A percentile compares a stretch with the other conserved stretches of the same genome.
Conservation (phyloP, 1,284 basidiomycete species). For the Apiotrichum brassicae region DNA sequence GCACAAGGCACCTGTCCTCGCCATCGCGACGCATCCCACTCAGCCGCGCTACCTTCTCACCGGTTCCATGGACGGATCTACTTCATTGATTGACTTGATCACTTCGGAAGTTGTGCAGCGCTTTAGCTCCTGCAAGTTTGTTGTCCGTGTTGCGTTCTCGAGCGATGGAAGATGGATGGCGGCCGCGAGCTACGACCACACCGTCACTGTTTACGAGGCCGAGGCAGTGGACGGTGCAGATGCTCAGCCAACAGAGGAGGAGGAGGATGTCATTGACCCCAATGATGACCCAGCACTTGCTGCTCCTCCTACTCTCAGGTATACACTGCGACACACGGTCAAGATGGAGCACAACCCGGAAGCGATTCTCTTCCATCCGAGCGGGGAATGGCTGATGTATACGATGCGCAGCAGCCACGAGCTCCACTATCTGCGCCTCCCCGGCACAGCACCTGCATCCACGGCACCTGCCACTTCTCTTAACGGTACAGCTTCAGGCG, state of each 20-base stretch:
- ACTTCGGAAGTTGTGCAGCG: slow-evolving; percentile 35
- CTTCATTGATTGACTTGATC: slow-evolving; percentile 39
- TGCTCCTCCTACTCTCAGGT: slow-evolving; percentile 33
- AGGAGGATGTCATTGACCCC: slow-evolving; percentile 27
- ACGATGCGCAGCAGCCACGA: slow-evolving; percentile 36
- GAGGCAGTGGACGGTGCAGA: slow-evolving; percentile 9
- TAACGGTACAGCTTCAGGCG: too few species aligned
- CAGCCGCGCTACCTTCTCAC: slow-evolving; percentile 40
- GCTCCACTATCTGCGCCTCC: slow-evolving; percentile 29
- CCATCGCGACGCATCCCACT: slow-evolving; percentile 39
- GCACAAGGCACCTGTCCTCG: slow-evolving; percentile 43
- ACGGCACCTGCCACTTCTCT: neutral
- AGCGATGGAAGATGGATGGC: slow-evolving; percentile 37
- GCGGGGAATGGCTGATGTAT: slow-evolving; percentile 31
- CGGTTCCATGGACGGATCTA: slow-evolving; percentile 45
- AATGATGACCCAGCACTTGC: slow-evolving; percentile 34
- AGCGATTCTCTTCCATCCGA: slow-evolving; percentile 36
- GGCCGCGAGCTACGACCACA: slow-evolving; percentile 44
- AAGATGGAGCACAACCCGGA: slow-evolving; percentile 42
- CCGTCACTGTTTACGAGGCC: slow-evolving; percentile 37
- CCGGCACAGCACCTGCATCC: neutral
- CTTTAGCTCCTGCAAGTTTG: slow-evolving; percentile 40
- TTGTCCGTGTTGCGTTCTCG: slow-evolving; percentile 42
- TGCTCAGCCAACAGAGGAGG: too few species aligned
- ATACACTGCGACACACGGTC: slow-evolving; percentile 24